Evolutionary conservation across 257 asterid genomes (phyloP), one percentile per base, ranked within the genome.

Genomic region (Penstemon eatonii): DNA sequence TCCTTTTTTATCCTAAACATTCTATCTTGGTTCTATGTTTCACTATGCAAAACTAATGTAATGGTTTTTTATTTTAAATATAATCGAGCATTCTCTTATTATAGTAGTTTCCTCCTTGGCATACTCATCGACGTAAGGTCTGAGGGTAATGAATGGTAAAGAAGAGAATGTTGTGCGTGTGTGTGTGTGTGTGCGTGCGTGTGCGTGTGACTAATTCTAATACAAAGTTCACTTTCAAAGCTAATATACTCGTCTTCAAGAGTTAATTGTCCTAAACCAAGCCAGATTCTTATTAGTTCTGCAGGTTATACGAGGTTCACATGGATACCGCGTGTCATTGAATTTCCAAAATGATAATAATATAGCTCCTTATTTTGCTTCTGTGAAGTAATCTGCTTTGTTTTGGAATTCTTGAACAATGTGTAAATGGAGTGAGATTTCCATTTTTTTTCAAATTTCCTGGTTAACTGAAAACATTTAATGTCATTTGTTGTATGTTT

Each of bases 401-500:
- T 60, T 74, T 45, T 67, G 7, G 33, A 25, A 25, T 25, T 25
- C 33, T 25, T 52, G 44, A n/a, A 66, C 33, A 33, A 73, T 53
- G 63, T 66, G 42, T 53, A 33, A 12, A 70, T 42, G 6, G 45
- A n/a, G 59, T 65, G 43, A 58, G 15, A 50, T 41, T 53, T 71
- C 66, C 10, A 25, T 1, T 25, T 25, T 25, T 25, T 25, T 25
- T 25, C 33, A 25, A 25, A 25, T 25, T 25, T 25, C 33, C 33
- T 25, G 33, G 33, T 25, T 25, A 25, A 25, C 33, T 25, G 33
- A 25, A 25, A 25, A 25, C 33, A 25, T 25, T 25, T 25, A 25
- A 25, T 25, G 33, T 25, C 2, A 25, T 25, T 25, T 25, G 33
- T 25, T 25, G 33, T 62, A 60, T 50, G 70, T 76, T 81, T 70